These are phyloP conservation scores for Gymnopilus junonius DNA, from an alignment of 768 basidiomycete species.

Conservation along the genomic window DNA sequence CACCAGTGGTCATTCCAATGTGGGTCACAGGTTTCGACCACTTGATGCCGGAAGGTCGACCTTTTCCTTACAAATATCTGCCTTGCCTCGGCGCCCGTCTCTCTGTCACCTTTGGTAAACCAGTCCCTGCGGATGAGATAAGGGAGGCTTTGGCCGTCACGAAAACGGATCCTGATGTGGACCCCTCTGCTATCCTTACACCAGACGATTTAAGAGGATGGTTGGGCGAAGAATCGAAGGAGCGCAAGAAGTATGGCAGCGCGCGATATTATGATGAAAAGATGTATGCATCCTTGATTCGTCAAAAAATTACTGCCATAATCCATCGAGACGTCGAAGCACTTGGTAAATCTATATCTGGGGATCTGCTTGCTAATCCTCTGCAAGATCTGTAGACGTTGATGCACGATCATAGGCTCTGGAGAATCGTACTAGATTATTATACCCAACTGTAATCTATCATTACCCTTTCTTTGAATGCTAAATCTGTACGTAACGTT, in stretches of 20 bases:
- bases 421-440: not conserved
- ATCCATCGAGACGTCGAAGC: constrained; percentile 58
- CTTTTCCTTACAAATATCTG: constrained; percentile 73
- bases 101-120: constrained; percentile 81
- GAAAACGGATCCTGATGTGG: constrained; percentile 5
- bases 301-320: constrained; percentile 58
- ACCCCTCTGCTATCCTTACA: constrained; percentile 6
- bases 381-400: not conserved
- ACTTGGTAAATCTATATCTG: constrained; percentile 55
- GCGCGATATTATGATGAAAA: not conserved
- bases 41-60: constrained; percentile 87
- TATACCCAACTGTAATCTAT: not conserved
- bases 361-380: constrained; percentile 22
- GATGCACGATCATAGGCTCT: not conserved
- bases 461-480: not conserved
- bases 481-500: not conserved
- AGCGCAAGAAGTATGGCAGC: not conserved
- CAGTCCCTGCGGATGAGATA: constrained; percentile 52
- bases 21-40: constrained; percentile 89
- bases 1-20: constrained; percentile 88
- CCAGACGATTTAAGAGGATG: constrained; percentile 25
- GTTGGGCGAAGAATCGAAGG: constrained; percentile 19
- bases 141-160: constrained; percentile 15
- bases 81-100: constrained; percentile 66
- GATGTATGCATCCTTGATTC: constrained; percentile 27